phyloP scores from a whole-genome alignment of 345 rosid genomes.

The Sonneratia alba region DNA sequence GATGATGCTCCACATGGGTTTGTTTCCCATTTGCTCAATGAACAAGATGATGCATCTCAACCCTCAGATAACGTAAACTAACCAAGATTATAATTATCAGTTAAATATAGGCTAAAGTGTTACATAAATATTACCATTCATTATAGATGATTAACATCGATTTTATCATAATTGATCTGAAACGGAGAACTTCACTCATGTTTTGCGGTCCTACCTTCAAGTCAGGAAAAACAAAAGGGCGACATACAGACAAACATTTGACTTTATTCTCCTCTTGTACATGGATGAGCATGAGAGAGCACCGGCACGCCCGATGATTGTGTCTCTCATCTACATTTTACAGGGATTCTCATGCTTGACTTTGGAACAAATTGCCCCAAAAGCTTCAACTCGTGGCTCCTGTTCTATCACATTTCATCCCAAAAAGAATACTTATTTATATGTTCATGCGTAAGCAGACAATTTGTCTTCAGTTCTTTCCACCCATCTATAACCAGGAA shows the following conservation, averaged over 20 bases:
- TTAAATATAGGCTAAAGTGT: no score
- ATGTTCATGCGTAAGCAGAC: neutral
- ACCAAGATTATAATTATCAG: neutral
- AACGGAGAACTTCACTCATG: no score
- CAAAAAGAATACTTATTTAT: neutral
- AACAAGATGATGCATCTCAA: constrained; percentile 1
- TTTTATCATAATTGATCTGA: no score
- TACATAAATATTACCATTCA: no score
- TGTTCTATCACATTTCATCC: neutral
- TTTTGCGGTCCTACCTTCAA: no score
- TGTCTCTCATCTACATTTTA: constrained; percentile 9
- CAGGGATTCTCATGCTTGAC: constrained; percentile 12
- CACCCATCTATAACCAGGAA: constrained; percentile 6
- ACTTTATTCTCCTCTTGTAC: neutral
- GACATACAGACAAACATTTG: neutral
- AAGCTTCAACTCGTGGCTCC: no score
- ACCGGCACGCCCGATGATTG: constrained; percentile 18
- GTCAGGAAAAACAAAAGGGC: neutral
- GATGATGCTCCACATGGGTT: constrained; percentile 12
- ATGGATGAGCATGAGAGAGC: constrained; percentile 4
- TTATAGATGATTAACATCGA: no score
- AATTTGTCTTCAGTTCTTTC: neutral
- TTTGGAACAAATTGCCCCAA: constrained; percentile 6
- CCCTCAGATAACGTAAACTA: constrained; percentile 5
- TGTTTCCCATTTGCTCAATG: constrained; percentile 4